These are phyloP conservation scores for Phytopythium delawarense DNA, from an alignment of 352 stramenopile genomes.

Conservation along the genomic window DNA sequence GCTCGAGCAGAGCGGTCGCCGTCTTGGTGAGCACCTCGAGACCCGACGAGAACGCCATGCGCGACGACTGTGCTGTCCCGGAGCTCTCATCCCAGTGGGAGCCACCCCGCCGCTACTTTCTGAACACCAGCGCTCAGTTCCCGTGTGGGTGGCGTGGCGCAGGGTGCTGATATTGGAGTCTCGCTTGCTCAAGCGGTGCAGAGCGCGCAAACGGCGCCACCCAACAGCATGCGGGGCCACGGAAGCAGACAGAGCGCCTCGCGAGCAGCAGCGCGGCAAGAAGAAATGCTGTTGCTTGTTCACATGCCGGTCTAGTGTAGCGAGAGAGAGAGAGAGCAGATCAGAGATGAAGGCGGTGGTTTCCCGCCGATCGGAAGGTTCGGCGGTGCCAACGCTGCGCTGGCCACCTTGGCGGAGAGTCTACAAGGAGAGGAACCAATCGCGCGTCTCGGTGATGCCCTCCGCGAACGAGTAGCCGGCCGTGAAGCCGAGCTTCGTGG, in stretches of 20 bases:
- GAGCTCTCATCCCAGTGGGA: not conserved
- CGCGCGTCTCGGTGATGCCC: constrained; percentile 44
- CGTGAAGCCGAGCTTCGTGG: constrained; percentile 42
- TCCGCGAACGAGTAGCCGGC: constrained; percentile 34
- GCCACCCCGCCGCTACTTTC: not conserved
- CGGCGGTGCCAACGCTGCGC: not conserved
- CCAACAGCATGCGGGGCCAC: not conserved
- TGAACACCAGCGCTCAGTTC: not conserved
- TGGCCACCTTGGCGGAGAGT: not conserved
- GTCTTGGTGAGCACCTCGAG: not conserved
- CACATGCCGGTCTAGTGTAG: not conserved
- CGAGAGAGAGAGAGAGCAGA: not conserved
- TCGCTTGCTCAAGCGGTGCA: not conserved
- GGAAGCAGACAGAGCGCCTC: not conserved
- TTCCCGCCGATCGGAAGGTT: not conserved
- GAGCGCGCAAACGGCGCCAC: constrained; percentile 2
- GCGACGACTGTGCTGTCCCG: not conserved
- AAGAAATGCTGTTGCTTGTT: not conserved
- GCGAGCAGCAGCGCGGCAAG: not conserved
- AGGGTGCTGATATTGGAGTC: not conserved
- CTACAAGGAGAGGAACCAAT: constrained; percentile 43
- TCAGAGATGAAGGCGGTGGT: not conserved
- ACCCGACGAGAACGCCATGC: not conserved
- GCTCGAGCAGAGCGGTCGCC: not conserved
- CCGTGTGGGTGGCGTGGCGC: not conserved